phyloP scores from a whole-genome alignment of 306 rosid genomes.

The Vigna mungo region DNA sequence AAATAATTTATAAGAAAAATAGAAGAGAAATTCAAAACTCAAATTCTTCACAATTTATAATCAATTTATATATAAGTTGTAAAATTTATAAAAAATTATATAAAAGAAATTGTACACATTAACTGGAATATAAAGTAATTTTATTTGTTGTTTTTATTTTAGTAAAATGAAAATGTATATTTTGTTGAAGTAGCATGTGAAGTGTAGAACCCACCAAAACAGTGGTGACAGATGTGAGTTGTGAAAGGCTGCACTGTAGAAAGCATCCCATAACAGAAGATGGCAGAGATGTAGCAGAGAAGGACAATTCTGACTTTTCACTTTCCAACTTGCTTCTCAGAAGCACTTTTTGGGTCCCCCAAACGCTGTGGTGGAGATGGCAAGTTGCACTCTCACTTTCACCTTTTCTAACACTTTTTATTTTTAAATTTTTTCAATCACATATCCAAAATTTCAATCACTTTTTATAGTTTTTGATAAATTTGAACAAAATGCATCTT shows the following conservation, averaged over 20 bases:
- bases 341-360: too few relatives aligned
- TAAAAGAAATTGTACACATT: too few relatives aligned
- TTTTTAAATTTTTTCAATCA: neutral
- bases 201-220: conserved; percentile 1
- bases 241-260: neutral
- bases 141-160: too few relatives aligned
- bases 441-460: neutral
- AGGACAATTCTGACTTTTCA: conserved; percentile 2
- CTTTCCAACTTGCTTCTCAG: neutral
- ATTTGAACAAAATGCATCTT: neutral
- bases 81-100: too few relatives aligned
- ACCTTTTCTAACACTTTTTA: neutral
- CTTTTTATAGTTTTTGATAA: neutral
- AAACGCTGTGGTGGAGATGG: too few relatives aligned
- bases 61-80: too few relatives aligned
- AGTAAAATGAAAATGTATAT: too few relatives aligned
- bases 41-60: too few relatives aligned
- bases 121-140: too few relatives aligned
- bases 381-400: neutral
- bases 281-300: neutral
- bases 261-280: neutral
- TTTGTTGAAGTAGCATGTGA: neutral
- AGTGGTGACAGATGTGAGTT: neutral
- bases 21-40: too few relatives aligned
- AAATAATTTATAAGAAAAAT: too few relatives aligned